A percentile compares a stretch with the other conserved stretches of the same genome.
These are phyloP conservation scores for Gillenia trifoliata DNA, from an alignment of 306 rosid species.

Conservation along the genomic window DNA sequence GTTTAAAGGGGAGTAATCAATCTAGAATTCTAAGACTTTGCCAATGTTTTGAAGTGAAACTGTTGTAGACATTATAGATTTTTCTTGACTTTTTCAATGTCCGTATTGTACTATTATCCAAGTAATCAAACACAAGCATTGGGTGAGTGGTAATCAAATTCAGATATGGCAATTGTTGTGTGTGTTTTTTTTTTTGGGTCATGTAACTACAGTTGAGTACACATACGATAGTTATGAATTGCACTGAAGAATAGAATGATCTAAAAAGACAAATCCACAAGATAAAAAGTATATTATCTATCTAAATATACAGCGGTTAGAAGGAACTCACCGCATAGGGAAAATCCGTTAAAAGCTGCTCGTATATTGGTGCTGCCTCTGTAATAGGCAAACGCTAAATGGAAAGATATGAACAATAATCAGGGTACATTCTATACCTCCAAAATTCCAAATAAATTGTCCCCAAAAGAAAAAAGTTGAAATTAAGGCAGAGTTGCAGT, in stretches of 20 bases:
- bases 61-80: background rate
- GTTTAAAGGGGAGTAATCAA: background rate
- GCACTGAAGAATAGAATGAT: background rate
- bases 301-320: background rate
- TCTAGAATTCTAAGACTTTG: background rate
- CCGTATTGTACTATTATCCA: too few relatives aligned
- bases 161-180: too few relatives aligned
- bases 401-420: slow-evolving; percentile 1
- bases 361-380: slow-evolving; percentile 81
- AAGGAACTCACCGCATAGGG: slow-evolving; percentile 79
- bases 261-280: background rate
- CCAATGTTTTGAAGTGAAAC: background rate
- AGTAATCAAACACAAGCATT: too few relatives aligned
- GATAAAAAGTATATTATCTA: background rate
- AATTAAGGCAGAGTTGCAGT: background rate
- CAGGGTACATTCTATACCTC: background rate
- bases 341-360: slow-evolving; percentile 68
- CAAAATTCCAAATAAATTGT: background rate
- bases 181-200: too few relatives aligned
- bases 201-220: too few relatives aligned
- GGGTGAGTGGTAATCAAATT: too few relatives aligned
- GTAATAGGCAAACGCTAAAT: slow-evolving; percentile 70
- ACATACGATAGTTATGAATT: too few relatives aligned
- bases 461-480: background rate
- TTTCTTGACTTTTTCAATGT: background rate